phyloP scores from a whole-genome alignment of 1,284 basidiomycete genomes.

The Sanghuangporus weigelae region DNA sequence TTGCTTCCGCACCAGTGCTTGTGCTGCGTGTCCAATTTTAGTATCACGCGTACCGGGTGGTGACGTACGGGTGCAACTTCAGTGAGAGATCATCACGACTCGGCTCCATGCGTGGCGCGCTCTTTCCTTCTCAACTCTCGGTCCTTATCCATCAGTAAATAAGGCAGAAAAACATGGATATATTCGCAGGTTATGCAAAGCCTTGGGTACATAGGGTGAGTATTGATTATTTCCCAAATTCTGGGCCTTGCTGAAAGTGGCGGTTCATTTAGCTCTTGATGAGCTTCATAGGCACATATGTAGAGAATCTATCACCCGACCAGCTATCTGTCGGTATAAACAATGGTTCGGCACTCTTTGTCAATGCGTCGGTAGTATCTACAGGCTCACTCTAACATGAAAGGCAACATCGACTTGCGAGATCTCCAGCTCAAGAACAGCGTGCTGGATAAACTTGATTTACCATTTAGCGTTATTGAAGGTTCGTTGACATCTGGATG shows the following conservation, averaged over 20 bases:
- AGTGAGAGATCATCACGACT: background rate
- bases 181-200: conserved; percentile 11
- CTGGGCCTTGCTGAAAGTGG: background rate
- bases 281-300: conserved; percentile 90
- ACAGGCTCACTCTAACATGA: conserved; percentile 1
- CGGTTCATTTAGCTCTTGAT: conserved; percentile 67
- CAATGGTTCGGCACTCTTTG: conserved; percentile 19
- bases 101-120: background rate
- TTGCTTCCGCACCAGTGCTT: too few relatives aligned
- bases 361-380: too few relatives aligned
- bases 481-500: conserved; percentile 39
- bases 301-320: conserved; percentile 93
- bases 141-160: background rate
- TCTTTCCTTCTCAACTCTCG: background rate
- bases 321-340: conserved; percentile 95
- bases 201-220: background rate
- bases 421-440: conserved; percentile 89
- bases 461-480: conserved; percentile 95
- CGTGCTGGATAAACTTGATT: conserved; percentile 91
- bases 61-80: background rate
- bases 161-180: conserved; percentile 1
- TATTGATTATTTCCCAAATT: background rate
- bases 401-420: conserved; percentile 81
- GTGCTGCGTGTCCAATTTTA: background rate
- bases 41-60: background rate